Evolutionary conservation across 202 grass and related monocot genomes (phyloP), one percentile per base, ranked within the genome.

Genomic region (Schoenoplectus tabernaemontani): DNA sequence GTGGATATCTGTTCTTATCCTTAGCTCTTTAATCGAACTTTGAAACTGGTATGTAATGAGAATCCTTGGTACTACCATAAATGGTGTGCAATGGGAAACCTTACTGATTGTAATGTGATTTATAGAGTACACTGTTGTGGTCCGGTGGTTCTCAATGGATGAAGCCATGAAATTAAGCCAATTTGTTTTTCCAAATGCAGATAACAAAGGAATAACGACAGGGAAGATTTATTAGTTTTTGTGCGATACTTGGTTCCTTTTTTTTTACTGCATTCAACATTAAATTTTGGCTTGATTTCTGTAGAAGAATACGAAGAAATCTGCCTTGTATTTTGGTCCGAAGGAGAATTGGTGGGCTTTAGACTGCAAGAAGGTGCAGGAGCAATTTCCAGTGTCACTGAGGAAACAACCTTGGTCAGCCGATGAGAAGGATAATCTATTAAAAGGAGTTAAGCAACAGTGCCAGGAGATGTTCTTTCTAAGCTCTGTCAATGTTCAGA

Each of bases 371-470:
- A 82, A 81, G 78, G 87, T 86, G 43, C 73, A 88, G 72, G 82
- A 88, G 86, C 88, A 87, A 86, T 92, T 92, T 68, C 91, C 95
- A 0, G 19, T 94, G 43, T 90, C 84, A 12, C 81, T 90, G 62
- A 84, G 78, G 36, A 97, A 89, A 79, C 84, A 90, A 42, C 64
- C 64, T 72, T 97, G 94, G 94, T 90, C 87, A 56, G 89, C 85
- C 74, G 65, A 28, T 4, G 95, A 97, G 64, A 97, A 84, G 77
- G 86, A 97, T 4, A 90, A 87, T 77, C 91, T 97, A 76, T 77
- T 68, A 61, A 92, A 90, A 87, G 95, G 95, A 87, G 87, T 97
- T 83, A 94, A 94, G 64, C 95, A 97, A 83, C 95, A 97, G 60
- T 97, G 91, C 65, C 91, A 97, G 86, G 95, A 97, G 81, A 66